A percentile compares a stretch with the other conserved stretches of the same genome.
Conservation (phyloP, 2,329 filamentous ascomycete species). For the Xylariaceae sp. region DNA sequence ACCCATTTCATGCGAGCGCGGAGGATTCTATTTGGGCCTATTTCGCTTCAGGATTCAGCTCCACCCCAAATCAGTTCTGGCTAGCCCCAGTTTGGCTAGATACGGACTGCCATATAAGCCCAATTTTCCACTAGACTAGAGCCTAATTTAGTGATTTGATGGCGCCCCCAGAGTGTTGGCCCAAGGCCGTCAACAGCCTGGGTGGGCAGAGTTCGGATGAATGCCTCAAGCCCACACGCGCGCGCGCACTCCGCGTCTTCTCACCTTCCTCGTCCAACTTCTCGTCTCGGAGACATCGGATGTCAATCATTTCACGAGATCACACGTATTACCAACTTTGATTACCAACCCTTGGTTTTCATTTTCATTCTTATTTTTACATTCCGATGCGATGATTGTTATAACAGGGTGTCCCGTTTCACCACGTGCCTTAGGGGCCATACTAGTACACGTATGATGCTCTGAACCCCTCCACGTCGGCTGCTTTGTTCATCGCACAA, state of each 20-base stretch:
- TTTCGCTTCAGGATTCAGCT: constrained; percentile 19
- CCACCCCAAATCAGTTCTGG: constrained; percentile 7
- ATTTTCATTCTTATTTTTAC: too few relatives aligned
- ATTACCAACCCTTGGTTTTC: constrained; percentile 5
- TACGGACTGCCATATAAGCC: neutral
- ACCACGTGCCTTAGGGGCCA: constrained; percentile 11
- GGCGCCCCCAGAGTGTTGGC: neutral
- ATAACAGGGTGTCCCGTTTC: constrained; percentile 10
- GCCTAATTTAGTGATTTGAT: neutral
- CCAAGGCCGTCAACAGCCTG: too few relatives aligned
- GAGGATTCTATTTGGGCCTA: constrained; percentile 9
- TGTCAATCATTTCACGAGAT: too few relatives aligned
- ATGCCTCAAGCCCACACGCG: too few relatives aligned
- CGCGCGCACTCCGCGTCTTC: too few relatives aligned
- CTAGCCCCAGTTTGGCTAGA: constrained; percentile 14
- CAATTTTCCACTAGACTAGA: constrained; percentile 17
- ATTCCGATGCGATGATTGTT: neutral
- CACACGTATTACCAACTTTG: too few relatives aligned
- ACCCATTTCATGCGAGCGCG: constrained; percentile 19
- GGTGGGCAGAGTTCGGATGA: too few relatives aligned
- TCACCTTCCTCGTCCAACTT: neutral
- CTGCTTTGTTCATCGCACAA: constrained; percentile 1
- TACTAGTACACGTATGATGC: constrained; percentile 5
- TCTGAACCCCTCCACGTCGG: neutral
- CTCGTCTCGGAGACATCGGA: neutral